Percentiles rank a stretch among this genome's conserved stretches.
Evolutionary conservation across 2,329 filamentous ascomycete genomes (phyloP).

Genomic region (Torrubiella hemipterigena): DNA sequence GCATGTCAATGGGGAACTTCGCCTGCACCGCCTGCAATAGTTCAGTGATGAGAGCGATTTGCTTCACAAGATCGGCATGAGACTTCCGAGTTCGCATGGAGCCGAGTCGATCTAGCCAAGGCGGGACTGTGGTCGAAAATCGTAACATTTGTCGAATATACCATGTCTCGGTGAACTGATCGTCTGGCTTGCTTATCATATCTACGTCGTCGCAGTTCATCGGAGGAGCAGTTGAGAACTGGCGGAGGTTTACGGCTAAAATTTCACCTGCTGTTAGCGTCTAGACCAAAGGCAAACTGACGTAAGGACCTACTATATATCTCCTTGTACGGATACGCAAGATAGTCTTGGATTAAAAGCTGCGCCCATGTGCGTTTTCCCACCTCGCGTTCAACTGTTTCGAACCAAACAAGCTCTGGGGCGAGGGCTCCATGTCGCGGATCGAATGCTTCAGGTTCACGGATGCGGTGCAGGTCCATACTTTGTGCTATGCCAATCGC

Average conservation of each 20-base stretch:
- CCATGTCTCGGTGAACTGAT: conserved; percentile 10
- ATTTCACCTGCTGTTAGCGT: not conserved
- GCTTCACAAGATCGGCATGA: not conserved
- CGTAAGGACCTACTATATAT: conserved; percentile 14
- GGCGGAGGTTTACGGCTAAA: conserved; percentile 16
- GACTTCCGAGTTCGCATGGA: conserved; percentile 8
- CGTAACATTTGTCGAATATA: no score
- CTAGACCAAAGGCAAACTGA: not conserved
- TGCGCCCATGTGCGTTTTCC: conserved; percentile 24
- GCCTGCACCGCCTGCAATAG: no score
- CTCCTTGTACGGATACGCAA: conserved; percentile 21
- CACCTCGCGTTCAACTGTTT: conserved; percentile 16
- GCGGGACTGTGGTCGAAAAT: no score
- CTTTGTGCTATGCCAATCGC: conserved; percentile 22
- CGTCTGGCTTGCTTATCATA: conserved; percentile 6
- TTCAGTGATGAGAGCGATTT: not conserved
- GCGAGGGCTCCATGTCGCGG: not conserved
- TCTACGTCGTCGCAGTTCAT: conserved; percentile 19
- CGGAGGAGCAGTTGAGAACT: conserved; percentile 18
- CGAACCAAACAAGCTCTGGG: conserved; percentile 6
- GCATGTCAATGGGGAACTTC: no score
- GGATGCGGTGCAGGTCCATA: conserved; percentile 14
- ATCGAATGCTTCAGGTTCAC: conserved; percentile 1
- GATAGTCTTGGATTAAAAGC: conserved; percentile 23
- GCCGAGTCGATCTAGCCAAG: conserved; percentile 17